Evolutionary conservation across 306 rosid species (phyloP).

Genomic region (Erythrophleum fordii): DNA sequence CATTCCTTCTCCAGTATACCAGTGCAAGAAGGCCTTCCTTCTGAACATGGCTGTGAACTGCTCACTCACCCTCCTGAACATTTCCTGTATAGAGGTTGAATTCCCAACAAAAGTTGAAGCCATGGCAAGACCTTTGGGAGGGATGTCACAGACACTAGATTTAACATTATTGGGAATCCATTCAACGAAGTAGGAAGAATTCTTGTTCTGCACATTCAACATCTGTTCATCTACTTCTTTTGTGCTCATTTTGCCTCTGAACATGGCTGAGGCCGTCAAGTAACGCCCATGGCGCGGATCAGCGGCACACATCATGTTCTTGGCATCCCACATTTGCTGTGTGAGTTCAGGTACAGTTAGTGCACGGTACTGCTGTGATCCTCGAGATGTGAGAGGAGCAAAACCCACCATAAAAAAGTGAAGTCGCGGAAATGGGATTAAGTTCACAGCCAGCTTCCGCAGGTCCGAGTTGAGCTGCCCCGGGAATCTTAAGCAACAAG

Average conservation of each 20-base stretch:
- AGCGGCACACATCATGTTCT: conserved; percentile 80
- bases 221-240: conserved; percentile 71
- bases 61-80: conserved; percentile 82
- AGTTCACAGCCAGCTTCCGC: conserved; percentile 77
- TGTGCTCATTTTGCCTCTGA: conserved; percentile 77
- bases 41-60: conserved; percentile 85
- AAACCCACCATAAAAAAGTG: conserved; percentile 86
- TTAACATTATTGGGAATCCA: conserved; percentile 86
- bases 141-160: conserved; percentile 80
- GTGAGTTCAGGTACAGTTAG: conserved; percentile 74
- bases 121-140: conserved; percentile 67
- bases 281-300: conserved; percentile 79
- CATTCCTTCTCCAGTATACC: conserved; percentile 86
- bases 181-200: conserved; percentile 74
- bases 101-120: conserved; percentile 79
- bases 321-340: conserved; percentile 84
- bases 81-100: conserved; percentile 80
- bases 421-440: conserved; percentile 81
- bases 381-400: conserved; percentile 74
- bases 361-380: conserved; percentile 65
- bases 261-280: conserved; percentile 77
- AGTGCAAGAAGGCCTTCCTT: conserved; percentile 87
- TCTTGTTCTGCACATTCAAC: conserved; percentile 74
- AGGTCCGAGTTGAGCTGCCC: conserved; percentile 84
- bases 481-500: conserved; percentile 81